These are phyloP conservation scores for Trichosporon ovoides DNA, from an alignment of 1,284 basidiomycete species.

Conservation along the genomic window DNA sequence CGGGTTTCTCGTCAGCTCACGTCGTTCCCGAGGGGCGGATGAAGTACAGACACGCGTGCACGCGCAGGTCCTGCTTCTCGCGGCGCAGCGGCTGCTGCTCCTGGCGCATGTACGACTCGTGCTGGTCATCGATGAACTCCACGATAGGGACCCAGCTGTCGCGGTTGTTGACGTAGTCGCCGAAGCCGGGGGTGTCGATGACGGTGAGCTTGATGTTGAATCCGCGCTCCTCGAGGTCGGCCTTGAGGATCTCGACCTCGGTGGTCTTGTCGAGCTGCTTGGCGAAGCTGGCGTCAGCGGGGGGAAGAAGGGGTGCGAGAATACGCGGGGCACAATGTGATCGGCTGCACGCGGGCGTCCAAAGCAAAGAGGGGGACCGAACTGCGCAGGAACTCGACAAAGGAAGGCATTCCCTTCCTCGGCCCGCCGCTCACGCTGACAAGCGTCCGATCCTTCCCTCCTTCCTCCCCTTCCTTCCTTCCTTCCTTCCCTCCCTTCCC, in stretches of 20 bases:
- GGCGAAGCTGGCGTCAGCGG: constrained; percentile 58
- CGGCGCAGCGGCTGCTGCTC: constrained; percentile 93
- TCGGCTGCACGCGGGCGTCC: too few species aligned
- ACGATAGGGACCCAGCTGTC: constrained; percentile 98
- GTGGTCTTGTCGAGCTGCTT: constrained; percentile 99
- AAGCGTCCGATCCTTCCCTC: too few species aligned
- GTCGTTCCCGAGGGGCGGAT: constrained; percentile 94
- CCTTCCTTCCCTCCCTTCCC: not conserved
- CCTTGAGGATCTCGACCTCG: constrained; percentile 94
- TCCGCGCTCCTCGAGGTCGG: constrained; percentile 95
- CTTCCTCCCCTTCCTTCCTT: not conserved
- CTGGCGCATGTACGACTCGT: constrained; percentile 98
- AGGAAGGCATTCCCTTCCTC: not conserved
- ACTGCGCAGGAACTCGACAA: not conserved
- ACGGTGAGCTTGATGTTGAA: constrained; percentile 99
- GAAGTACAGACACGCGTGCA: constrained; percentile 98
- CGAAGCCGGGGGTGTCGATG: constrained; percentile 97
- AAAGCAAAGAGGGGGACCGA: too few species aligned
- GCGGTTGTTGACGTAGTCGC: constrained; percentile 99
- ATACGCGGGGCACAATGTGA: too few species aligned
- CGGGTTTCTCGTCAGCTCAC: constrained; percentile 53
- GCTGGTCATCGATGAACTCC: constrained; percentile 99
- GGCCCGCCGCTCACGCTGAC: not conserved
- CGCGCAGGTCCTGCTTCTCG: constrained; percentile 90
- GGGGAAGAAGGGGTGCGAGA: too few species aligned